Base-by-base conservation (phyloP, 805 yeast genomes). In the Myxozyma udenii region DNA sequence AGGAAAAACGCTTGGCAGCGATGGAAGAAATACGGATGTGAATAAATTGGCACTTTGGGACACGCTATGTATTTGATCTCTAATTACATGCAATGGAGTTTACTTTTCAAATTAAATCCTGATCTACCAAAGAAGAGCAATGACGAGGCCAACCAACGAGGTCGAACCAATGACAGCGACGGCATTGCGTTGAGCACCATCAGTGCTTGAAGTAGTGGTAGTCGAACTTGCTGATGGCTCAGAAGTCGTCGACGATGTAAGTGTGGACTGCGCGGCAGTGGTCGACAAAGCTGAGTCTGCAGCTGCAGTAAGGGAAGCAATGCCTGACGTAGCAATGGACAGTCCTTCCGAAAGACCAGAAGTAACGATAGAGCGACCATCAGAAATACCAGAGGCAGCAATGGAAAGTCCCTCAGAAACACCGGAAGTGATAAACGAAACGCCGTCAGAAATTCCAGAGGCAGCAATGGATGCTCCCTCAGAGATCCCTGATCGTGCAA, bases 1-100 rank as follows among this genome's bases (percentile, higher is more conserved):
- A 64, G 44, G 70, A 71, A 38, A 48, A 48, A 42, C 26, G 53
- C 7, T 42, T 58, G 12, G 6, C 44, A 6, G 36, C 44, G 24
- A 44, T 55, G 46, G 59, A 55, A 16, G 24, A 28, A 3, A 28
- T 51, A 38, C 52, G 35, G 55, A 28, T 40, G 33, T n/a, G 30
- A 38, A n/a, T 16, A 26, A 23, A 19, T 14, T n/a, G n/a, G 40
- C 32, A 12, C 32, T 12, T 7, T 7, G 32, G 11, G 32, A 7
- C 12, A 12, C 12, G 32, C 12, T 28, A 7, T 28, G 12, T n/a
- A 14, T 35, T 35, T 12, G 21, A 14, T 14, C 12, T 12, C 39
- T 35, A 12, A 35, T 28, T 7, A 28, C 32, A 7, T 12, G 32
- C 32, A 12, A 28, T 12, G 19, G 39, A 35, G 39, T 35, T 35